Percentiles rank a stretch among this genome's conserved stretches.
Conservation (phyloP, 805 yeast genomes). For the Metschnikowia aberdeeniae region DNA sequence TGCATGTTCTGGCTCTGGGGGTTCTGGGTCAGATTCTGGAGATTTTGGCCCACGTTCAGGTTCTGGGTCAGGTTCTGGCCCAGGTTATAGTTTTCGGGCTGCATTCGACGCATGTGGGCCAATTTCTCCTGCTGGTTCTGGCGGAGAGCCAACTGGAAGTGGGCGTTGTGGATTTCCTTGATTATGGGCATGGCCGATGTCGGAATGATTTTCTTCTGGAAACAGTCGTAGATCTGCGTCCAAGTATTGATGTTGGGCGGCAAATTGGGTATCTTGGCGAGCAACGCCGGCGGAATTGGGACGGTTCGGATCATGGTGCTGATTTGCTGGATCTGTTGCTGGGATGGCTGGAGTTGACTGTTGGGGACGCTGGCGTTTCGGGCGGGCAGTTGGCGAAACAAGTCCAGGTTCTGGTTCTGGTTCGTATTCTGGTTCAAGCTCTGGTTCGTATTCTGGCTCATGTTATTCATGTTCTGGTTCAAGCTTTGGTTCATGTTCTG, state of each 20-base stretch:
- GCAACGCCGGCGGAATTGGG: constrained; percentile 67
- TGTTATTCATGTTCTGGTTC: not conserved
- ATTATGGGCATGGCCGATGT: constrained; percentile 55
- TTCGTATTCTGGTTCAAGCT: too few relatives aligned
- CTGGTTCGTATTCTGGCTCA: not conserved
- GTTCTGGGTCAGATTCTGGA: not conserved
- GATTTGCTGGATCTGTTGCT: constrained; percentile 37
- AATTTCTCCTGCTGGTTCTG: constrained; percentile 45
- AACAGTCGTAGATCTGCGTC: constrained; percentile 67
- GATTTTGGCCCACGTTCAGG: not conserved
- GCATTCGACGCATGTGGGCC: constrained; percentile 16
- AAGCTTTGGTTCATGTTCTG: not conserved
- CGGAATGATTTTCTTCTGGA: constrained; percentile 55
- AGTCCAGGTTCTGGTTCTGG: too few relatives aligned
- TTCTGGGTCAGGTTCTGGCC: constrained; percentile 1
- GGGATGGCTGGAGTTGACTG: constrained; percentile 15
- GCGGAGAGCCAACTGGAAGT: constrained; percentile 53
- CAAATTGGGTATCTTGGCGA: constrained; percentile 65
- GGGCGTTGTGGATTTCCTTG: constrained; percentile 64
- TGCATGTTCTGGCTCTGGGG: not conserved
- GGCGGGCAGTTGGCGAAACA: too few relatives aligned
- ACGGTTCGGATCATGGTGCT: constrained; percentile 49
- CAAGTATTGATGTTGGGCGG: constrained; percentile 80
- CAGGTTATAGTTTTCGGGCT: constrained; percentile 6
- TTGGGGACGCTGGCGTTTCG: too few relatives aligned